Evolutionary conservation across 164 flowering plant genomes (phyloP), one percentile per base, ranked within the genome.

Genomic region (Vitis cinerea): DNA sequence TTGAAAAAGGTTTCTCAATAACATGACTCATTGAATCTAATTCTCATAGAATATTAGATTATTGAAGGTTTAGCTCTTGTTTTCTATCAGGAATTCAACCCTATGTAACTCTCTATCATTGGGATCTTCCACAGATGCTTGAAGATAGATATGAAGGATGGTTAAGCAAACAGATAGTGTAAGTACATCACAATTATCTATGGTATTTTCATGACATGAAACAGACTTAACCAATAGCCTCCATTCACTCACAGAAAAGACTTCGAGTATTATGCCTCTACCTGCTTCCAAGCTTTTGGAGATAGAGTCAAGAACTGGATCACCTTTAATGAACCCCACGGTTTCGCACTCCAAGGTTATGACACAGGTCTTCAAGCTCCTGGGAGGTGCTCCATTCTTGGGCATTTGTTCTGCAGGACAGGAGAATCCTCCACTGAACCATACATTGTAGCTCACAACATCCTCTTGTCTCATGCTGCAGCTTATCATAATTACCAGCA

Each of bases 81-180:
- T 66, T 62, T 65, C 54, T 55, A 70, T 62, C 83, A 94, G 97
- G 94, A 71, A 89, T 94, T 67, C 66, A 88, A 78, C 97, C 97
- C 13, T 92, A 78, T 74, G 95, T 74, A 67, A 90, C 97, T 52
- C 80, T 94, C 17, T 90, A 88, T 70, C 98, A 92, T 73, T 92
- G 94, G 94, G 98, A 94, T 79, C 97, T 90, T 71, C 98, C 97
- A 53, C 97, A 94, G 77, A 79, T 70, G 55, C 92, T 94, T 59
- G 89, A 94, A 79, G 97, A 94, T 63, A 80, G 72, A 74, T 92
- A 94, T 58, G 84, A 77, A 69, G 98, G 97, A 53, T 89, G 94
- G 89, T 65, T 92, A 70, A 85, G 82, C 77, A 66, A 16, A 63
- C 80, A 82, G 76, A 83, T 90, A 59, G 70, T 90, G 97, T 90